phyloP scores from a whole-genome alignment of 768 basidiomycete genomes.

The Cyathus striatus region DNA sequence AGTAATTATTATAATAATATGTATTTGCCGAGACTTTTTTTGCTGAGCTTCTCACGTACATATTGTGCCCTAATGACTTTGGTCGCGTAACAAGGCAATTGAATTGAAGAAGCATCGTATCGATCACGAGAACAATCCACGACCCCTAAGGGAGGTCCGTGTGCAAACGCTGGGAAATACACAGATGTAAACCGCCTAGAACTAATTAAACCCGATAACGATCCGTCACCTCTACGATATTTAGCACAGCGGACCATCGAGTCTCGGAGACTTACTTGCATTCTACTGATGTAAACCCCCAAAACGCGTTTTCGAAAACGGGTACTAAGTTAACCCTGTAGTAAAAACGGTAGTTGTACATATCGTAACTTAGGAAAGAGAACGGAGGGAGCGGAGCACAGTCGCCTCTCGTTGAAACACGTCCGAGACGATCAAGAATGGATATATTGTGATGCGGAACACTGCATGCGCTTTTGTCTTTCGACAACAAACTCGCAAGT shows the following conservation, averaged over 20 bases:
- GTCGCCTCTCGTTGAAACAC: constrained; percentile 11
- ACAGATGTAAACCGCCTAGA: too few species aligned
- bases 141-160: too few species aligned
- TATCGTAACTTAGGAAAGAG: constrained; percentile 5
- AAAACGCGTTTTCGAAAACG: too few species aligned
- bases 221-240: not conserved
- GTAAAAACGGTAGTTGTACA: too few species aligned
- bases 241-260: too few species aligned
- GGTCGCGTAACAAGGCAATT: not conserved
- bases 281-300: too few species aligned
- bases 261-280: too few species aligned
- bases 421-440: constrained; percentile 16
- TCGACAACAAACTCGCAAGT: not conserved
- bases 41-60: not conserved
- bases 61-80: not conserved
- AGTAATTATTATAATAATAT: constrained; percentile 5
- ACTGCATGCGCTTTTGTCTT: not conserved
- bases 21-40: constrained; percentile 1
- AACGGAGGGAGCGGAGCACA: constrained; percentile 6
- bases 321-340: too few species aligned
- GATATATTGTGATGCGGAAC: constrained; percentile 22
- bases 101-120: not conserved
- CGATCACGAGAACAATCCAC: too few species aligned
- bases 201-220: not conserved
- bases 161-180: too few species aligned